Conservation (phyloP, 148 eudicot genomes). For the Amaranthus hypochondriacus region DNA sequence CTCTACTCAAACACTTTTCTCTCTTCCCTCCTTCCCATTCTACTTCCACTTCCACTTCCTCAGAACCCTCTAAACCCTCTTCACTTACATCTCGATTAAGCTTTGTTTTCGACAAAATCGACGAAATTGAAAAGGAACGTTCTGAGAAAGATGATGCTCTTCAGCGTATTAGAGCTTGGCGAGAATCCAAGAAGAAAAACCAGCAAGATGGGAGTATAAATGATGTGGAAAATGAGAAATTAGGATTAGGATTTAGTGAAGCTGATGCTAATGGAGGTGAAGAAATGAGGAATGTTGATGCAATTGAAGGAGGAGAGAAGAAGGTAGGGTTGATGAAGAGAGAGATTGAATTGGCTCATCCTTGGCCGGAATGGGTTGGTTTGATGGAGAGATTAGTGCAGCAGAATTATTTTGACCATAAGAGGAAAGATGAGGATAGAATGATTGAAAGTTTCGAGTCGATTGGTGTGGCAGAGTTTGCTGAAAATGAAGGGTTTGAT, state of each 20-base stretch:
- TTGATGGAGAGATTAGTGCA: conserved; percentile 83
- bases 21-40: conserved; percentile 31
- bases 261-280: background rate
- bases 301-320: conserved; percentile 1
- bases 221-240: background rate
- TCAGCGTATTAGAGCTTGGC: conserved; percentile 82
- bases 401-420: conserved; percentile 81
- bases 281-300: background rate
- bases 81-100: conserved; percentile 80
- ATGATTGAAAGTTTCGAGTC: conserved; percentile 57
- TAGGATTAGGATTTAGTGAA: conserved; percentile 23
- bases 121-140: conserved; percentile 68
- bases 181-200: conserved; percentile 64
- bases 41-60: conserved; percentile 13
- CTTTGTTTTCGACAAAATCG: conserved; percentile 93
- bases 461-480: conserved; percentile 28
- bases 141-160: conserved; percentile 69
- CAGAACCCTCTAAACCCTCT: conserved; percentile 41
- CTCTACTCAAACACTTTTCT: conserved; percentile 18
- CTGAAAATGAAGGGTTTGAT: conserved; percentile 46
- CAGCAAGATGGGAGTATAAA: background rate
- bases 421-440: conserved; percentile 70
- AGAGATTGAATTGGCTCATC: conserved; percentile 62
- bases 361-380: conserved; percentile 91
- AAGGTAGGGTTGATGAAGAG: conserved; percentile 24